These are phyloP conservation scores for Helianthus tuberosus DNA, from an alignment of 129 eudicot genomes.

Conservation along the genomic window DNA sequence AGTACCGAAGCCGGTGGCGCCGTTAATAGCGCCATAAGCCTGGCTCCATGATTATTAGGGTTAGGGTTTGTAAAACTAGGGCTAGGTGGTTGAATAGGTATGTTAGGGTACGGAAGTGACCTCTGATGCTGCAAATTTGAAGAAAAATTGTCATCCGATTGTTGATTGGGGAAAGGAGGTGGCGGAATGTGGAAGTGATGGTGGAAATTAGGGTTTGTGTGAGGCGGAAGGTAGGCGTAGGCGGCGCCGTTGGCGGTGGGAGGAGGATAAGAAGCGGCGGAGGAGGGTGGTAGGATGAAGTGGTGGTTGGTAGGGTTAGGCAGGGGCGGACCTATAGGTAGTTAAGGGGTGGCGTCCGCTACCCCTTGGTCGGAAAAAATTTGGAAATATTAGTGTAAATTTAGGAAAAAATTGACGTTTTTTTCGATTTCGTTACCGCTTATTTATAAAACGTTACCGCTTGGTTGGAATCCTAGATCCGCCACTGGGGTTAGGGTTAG, in stretches of 20 bases:
- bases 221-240: slow-evolving; percentile 53
- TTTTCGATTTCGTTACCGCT: too few relatives aligned
- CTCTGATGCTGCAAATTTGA: slow-evolving; percentile 65
- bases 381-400: too few relatives aligned
- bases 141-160: slow-evolving; percentile 30
- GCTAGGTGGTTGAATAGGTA: slow-evolving; percentile 62
- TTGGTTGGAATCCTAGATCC: too few relatives aligned
- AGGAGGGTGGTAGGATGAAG: slow-evolving; percentile 1
- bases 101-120: slow-evolving; percentile 70
- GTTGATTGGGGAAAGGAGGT: slow-evolving; percentile 33
- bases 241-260: slow-evolving; percentile 57
- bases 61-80: slow-evolving; percentile 34
- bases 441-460: too few relatives aligned
- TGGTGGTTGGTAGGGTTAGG: slow-evolving; percentile 18
- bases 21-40: slow-evolving; percentile 73
- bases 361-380: too few relatives aligned
- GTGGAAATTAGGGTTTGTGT: slow-evolving; percentile 36
- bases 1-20: slow-evolving; percentile 44
- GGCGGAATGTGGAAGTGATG: slow-evolving; percentile 34
- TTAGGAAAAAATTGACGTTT: too few relatives aligned
- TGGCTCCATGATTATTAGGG: slow-evolving; percentile 65
- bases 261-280: slow-evolving; percentile 54
- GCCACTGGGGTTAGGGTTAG: slow-evolving; percentile 26
- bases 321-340: too few relatives aligned
- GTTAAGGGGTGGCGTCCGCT: too few relatives aligned